Evolutionary conservation across 2,329 filamentous ascomycete species (phyloP).

Genomic region (Pseudogymnoascus sp.): DNA sequence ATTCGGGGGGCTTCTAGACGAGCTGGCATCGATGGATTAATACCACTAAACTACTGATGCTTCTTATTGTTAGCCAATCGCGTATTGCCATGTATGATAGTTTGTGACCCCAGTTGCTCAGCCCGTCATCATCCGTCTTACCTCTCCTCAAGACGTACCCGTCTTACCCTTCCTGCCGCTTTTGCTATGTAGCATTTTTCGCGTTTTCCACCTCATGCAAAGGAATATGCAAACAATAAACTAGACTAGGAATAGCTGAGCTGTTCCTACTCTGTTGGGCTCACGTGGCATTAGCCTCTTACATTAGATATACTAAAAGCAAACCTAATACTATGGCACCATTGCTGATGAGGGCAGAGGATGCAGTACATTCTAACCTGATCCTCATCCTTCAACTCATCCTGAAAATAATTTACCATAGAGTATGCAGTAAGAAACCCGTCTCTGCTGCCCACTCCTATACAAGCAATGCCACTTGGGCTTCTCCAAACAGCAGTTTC

Average conservation of each 20-base stretch:
- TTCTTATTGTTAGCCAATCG: too few species aligned
- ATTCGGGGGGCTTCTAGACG: too few species aligned
- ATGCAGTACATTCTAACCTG: slow-evolving; percentile 11
- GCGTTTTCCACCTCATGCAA: slow-evolving; percentile 25
- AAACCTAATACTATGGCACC: not conserved
- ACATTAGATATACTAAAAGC: slow-evolving; percentile 11
- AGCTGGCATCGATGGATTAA: too few species aligned
- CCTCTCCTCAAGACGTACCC: too few species aligned
- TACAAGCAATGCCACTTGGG: slow-evolving; percentile 17
- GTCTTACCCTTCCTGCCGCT: too few species aligned
- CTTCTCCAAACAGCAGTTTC: slow-evolving; percentile 20
- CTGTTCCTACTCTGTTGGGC: slow-evolving; percentile 10
- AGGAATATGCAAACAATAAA: slow-evolving; percentile 25
- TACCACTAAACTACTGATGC: not conserved
- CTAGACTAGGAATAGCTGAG: not conserved
- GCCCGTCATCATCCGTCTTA: too few species aligned
- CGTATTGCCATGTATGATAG: too few species aligned
- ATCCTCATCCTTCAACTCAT: slow-evolving; percentile 11
- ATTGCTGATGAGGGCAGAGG: slow-evolving; percentile 9
- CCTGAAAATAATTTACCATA: slow-evolving; percentile 3
- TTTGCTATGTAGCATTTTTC: too few species aligned
- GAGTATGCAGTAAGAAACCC: slow-evolving; percentile 17
- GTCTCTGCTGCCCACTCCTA: slow-evolving; percentile 13
- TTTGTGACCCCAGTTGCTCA: too few species aligned
- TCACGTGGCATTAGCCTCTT: slow-evolving; percentile 10